These are phyloP conservation scores for Quercus bicolor DNA, from an alignment of 306 rosid genomes.

Conservation along the genomic window DNA sequence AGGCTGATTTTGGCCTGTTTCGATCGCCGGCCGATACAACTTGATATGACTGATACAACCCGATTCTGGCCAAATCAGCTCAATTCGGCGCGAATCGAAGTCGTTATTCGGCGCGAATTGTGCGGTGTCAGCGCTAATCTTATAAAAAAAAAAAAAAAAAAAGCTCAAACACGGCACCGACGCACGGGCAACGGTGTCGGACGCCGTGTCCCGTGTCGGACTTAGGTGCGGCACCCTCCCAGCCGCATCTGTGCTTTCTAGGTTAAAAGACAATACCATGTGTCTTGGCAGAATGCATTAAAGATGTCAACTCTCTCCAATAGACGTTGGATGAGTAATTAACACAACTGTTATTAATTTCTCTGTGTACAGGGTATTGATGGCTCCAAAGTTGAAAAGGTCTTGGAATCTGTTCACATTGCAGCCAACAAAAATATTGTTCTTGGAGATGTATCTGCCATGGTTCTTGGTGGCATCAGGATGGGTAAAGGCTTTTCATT, in stretches of 20 bases:
- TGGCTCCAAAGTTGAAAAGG: conserved; percentile 96
- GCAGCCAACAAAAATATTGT: conserved; percentile 94
- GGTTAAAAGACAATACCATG: neutral
- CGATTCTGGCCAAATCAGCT: too few species aligned
- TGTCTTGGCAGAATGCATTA: neutral
- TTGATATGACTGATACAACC: rapidly evolving
- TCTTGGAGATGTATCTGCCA: conserved; percentile 96
- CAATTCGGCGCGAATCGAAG: too few species aligned
- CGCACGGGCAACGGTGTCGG: too few species aligned
- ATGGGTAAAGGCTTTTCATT: conserved; percentile 63
- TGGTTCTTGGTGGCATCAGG: conserved; percentile 99
- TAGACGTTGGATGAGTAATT: neutral
- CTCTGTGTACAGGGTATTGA: conserved; percentile 61
- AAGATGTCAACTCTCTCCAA: neutral
- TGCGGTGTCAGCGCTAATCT: too few species aligned
- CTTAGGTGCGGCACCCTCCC: too few species aligned
- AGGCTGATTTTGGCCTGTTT: too few species aligned
- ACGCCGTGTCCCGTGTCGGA: too few species aligned
- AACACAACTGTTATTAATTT: neutral
- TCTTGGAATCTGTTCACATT: conserved; percentile 77
- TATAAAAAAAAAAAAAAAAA: too few species aligned
- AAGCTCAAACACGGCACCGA: too few species aligned
- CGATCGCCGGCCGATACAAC: rapidly evolving
- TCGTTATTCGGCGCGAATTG: too few species aligned
- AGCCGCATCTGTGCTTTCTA: too few species aligned